Evolutionary conservation across 2,329 filamentous ascomycete species (phyloP), one percentile per base, ranked within the genome.

Genomic region (Colletotrichum eleusines): DNA sequence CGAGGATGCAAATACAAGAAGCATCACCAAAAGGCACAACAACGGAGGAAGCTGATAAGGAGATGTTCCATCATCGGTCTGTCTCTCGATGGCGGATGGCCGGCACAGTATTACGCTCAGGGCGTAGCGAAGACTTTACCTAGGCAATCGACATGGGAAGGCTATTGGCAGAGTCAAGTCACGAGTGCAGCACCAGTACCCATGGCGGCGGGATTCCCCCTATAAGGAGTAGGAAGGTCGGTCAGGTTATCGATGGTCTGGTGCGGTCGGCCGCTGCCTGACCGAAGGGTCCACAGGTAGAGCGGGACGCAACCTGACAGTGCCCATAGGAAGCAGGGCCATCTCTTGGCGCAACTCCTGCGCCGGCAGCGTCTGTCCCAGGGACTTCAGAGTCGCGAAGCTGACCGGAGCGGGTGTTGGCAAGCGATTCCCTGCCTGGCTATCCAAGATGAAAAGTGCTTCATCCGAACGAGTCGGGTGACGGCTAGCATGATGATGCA

Each of bases 231-330:
- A 66, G 14, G 38, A 1, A 42, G 62, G n/a, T n/a, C n/a, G n/a
- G 42, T 55, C 63, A 69, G 48, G 55, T 46, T 59, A 16, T 31
- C 44, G 33, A 62, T 66, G 63, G 63, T 50, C 63, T 66, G 63
- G 63, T 57, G 31, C 48, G 50, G 63, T 70, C 63, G 67, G 67
- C 67, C 63, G 67, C 67, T 50, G 57, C 63, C 63, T 70, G 63
- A 70, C 63, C 63, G 57, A 67, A 44, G 26, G 67, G 23, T 63
- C 67, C 67, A 70, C 63, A 40, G 57, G 31, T 35, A 66, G 35
- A 57, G 63, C 67, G 63, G 67, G 42, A 70, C 67, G 55, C 63
- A 67, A 67, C 67, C 67, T 70, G 44, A 61, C 55, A 66, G 63
- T 61, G 40, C 28, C 40, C 50, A 50, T 67, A 44, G 63, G 50